phyloP scores from a whole-genome alignment of 257 asterid species.

The Przewalskia tangutica region DNA sequence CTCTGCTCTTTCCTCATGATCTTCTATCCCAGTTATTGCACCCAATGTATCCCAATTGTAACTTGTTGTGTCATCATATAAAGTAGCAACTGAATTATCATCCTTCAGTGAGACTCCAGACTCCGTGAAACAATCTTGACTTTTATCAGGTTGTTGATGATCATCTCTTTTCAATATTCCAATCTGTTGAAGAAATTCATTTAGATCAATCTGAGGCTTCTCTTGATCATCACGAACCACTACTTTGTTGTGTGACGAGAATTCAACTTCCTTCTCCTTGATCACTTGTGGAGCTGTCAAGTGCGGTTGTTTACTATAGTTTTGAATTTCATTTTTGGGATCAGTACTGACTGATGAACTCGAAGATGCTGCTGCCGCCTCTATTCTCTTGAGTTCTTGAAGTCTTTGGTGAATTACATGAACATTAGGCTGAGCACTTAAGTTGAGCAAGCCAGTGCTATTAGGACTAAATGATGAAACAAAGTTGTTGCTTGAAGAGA shows the following conservation, averaged over 20 bases:
- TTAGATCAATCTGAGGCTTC: slow-evolving; percentile 90
- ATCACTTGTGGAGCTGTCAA: slow-evolving; percentile 5
- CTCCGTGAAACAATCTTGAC: slow-evolving; percentile 17
- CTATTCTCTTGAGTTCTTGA: slow-evolving; percentile 69
- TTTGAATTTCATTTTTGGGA: slow-evolving; percentile 22
- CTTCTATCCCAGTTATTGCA: slow-evolving; percentile 51
- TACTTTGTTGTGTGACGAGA: slow-evolving; percentile 17
- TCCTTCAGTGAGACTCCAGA: slow-evolving; percentile 24
- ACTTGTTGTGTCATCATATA: background rate
- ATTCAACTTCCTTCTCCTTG: slow-evolving; percentile 29
- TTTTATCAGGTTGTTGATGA: slow-evolving; percentile 15
- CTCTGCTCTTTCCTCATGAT: slow-evolving; percentile 24
- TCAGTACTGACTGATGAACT: slow-evolving; percentile 35
- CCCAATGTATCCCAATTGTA: slow-evolving; percentile 69
- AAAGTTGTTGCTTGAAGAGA: slow-evolving; percentile 38
- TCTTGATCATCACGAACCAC: slow-evolving; percentile 17
- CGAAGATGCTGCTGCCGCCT: slow-evolving; percentile 23
- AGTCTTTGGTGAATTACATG: slow-evolving; percentile 87
- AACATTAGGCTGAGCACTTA: slow-evolving; percentile 82
- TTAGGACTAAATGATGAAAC: slow-evolving; percentile 18
- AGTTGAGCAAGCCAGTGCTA: slow-evolving; percentile 57
- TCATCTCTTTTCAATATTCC: slow-evolving; percentile 63
- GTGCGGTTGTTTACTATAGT: slow-evolving; percentile 18
- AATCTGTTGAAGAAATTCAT: slow-evolving; percentile 78
- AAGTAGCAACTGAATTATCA: slow-evolving; percentile 16